These are phyloP conservation scores for Blechomonas ayalai DNA, from an alignment of 208 protist species.

Conservation along the genomic window DNA sequence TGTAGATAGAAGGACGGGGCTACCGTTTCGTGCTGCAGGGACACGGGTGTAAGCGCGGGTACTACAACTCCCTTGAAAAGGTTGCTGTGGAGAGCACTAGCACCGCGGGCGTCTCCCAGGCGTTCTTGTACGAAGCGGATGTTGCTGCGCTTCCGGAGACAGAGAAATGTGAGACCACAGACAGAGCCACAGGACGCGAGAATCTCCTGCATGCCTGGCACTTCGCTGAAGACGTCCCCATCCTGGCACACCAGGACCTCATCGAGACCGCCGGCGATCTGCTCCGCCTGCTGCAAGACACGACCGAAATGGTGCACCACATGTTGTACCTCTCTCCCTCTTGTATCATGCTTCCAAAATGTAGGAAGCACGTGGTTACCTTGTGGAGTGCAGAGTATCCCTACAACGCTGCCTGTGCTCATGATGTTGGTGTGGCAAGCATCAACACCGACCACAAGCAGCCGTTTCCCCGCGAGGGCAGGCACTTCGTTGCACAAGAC, in stretches of 20 bases:
- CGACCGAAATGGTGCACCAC: conserved; percentile 49
- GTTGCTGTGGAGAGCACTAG: conserved; percentile 20
- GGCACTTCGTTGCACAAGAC: conserved; percentile 59
- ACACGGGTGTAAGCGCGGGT: conserved; percentile 46
- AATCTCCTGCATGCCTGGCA: conserved; percentile 47
- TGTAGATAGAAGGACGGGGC: conserved; percentile 81
- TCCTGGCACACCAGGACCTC: conserved; percentile 87
- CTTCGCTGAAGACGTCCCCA: conserved; percentile 77
- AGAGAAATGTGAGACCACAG: conserved; percentile 86
- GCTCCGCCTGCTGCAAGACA: conserved; percentile 21
- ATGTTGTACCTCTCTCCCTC: conserved; percentile 51
- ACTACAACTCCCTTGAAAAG: conserved; percentile 69
- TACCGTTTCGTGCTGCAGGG: conserved; percentile 23
- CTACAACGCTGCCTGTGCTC: conserved; percentile 62
- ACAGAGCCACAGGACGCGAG: conserved; percentile 24
- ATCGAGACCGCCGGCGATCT: conserved; percentile 61
- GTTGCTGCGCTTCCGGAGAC: conserved; percentile 87
- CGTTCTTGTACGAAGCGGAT: conserved; percentile 69
- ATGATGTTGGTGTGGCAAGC: conserved; percentile 71
- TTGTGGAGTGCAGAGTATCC: conserved; percentile 46
- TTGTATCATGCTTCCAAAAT: conserved; percentile 74
- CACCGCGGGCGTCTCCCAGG: not conserved
- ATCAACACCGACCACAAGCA: conserved; percentile 81
- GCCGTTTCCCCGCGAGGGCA: conserved; percentile 27
- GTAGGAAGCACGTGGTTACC: conserved; percentile 54